phyloP scores from a whole-genome alignment of 129 eudicot species.

The Flaveria sonorensis region DNA sequence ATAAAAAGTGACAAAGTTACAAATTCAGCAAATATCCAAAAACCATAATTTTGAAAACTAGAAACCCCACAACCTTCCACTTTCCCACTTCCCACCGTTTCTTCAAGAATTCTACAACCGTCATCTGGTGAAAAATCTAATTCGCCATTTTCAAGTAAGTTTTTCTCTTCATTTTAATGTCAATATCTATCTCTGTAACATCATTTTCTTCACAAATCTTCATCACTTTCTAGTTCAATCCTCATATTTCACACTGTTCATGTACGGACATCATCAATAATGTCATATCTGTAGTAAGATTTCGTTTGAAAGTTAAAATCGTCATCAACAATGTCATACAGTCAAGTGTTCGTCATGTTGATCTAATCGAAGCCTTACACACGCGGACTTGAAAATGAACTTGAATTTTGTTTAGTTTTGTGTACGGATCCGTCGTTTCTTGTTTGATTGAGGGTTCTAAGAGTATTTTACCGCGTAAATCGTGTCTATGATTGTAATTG shows the following conservation, averaged over 20 bases:
- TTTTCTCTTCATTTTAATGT: too few relatives aligned
- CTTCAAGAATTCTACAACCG: too few relatives aligned
- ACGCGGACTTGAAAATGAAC: slow-evolving; percentile 9
- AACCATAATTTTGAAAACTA: too few relatives aligned
- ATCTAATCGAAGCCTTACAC: not conserved
- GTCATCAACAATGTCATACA: not conserved
- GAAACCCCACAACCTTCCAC: too few relatives aligned
- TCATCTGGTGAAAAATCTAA: too few relatives aligned
- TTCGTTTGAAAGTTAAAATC: not conserved
- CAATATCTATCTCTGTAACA: too few relatives aligned
- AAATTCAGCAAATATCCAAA: too few relatives aligned
- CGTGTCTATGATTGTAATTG: not conserved
- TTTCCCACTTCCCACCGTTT: too few relatives aligned
- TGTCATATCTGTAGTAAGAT: not conserved
- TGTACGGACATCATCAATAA: not conserved
- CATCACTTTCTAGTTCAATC: not conserved
- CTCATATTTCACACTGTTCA: not conserved
- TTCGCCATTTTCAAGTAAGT: too few relatives aligned
- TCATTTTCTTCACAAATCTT: too few relatives aligned
- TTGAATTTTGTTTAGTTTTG: slow-evolving; percentile 7
- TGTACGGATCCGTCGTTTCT: not conserved
- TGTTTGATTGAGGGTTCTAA: not conserved
- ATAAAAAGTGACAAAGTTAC: too few relatives aligned
- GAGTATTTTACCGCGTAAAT: slow-evolving; percentile 5
- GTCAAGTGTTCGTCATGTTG: not conserved